Conservation (phyloP, 371 early-diverging fungal genomes). For the Saksenaea oblongispora region DNA sequence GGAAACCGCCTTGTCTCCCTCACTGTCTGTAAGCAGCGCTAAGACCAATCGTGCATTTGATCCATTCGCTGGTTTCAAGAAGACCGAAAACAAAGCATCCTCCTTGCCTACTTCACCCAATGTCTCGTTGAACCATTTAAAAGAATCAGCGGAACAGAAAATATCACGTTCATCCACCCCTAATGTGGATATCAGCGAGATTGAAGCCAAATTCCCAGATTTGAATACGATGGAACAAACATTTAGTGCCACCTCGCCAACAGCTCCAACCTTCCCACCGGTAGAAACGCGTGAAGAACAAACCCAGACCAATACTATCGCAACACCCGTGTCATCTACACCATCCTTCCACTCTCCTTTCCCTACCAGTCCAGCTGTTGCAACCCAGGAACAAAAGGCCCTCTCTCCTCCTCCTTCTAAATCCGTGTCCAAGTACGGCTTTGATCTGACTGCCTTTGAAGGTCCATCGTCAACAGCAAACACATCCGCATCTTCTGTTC, state of each 20-base stretch:
- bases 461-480: conserved; percentile 4
- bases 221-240: conserved; percentile 45
- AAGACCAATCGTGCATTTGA: conserved; percentile 25
- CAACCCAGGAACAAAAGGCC: conserved; percentile 6
- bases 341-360: conserved; percentile 3
- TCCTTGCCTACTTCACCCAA: conserved; percentile 24
- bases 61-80: conserved; percentile 42
- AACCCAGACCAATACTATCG: background rate
- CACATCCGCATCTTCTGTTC: conserved; percentile 17
- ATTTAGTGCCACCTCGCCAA: conserved; percentile 17
- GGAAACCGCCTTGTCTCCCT: background rate
- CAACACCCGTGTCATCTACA: background rate
- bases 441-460: conserved; percentile 51
- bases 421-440: conserved; percentile 40
- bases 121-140: conserved; percentile 27
- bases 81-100: conserved; percentile 8
- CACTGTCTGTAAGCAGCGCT: conserved; percentile 3
- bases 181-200: conserved; percentile 41
- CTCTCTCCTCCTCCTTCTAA: conserved; percentile 24
- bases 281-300: background rate
- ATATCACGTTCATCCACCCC: conserved; percentile 12
- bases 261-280: background rate
- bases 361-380: conserved; percentile 5
- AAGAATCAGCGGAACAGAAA: conserved; percentile 26
- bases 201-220: conserved; percentile 54